Evolutionary conservation across 2,329 filamentous ascomycete species (phyloP).

Genomic region (Laburnicola sp.): DNA sequence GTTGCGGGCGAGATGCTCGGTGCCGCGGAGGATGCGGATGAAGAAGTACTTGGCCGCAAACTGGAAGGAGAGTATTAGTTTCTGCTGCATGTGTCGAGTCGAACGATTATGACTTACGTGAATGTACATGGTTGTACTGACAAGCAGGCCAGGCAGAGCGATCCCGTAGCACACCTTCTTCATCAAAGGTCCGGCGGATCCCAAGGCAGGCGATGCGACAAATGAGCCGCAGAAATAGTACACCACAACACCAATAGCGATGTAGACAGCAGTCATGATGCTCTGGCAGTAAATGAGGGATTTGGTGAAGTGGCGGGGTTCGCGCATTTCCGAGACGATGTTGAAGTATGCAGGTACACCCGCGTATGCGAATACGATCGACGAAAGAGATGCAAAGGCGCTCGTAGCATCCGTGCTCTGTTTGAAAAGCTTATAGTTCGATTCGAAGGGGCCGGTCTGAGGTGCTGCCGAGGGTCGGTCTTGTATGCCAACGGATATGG

Average conservation of each 20-base stretch:
- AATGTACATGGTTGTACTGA: slow-evolving; percentile 27
- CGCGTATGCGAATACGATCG: slow-evolving; percentile 36
- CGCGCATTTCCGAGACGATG: slow-evolving; percentile 66
- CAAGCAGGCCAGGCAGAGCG: slow-evolving; percentile 57
- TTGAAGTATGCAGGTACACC: slow-evolving; percentile 70
- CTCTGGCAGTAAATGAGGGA: slow-evolving; percentile 60
- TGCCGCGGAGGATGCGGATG: slow-evolving; percentile 70
- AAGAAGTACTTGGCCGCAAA: slow-evolving; percentile 44
- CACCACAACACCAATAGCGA: slow-evolving; percentile 67
- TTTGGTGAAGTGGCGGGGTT: slow-evolving; percentile 63
- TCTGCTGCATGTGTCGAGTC: neutral
- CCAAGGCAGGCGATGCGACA: slow-evolving; percentile 68
- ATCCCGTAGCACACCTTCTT: slow-evolving; percentile 69
- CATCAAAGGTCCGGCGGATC: slow-evolving; percentile 60
- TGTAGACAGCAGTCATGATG: slow-evolving; percentile 64
- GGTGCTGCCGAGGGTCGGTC: slow-evolving; percentile 31
- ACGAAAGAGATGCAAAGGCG: slow-evolving; percentile 25
- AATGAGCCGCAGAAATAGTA: slow-evolving; percentile 66
- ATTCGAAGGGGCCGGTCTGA: slow-evolving; percentile 23
- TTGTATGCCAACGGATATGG: slow-evolving; percentile 30
- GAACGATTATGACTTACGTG: slow-evolving; percentile 17
- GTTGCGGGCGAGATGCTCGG: slow-evolving; percentile 59
- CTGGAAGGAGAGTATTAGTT: slow-evolving; percentile 11
- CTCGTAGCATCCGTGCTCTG: slow-evolving; percentile 18
- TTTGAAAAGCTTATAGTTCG: slow-evolving; percentile 24